These are phyloP conservation scores for Selaginella tamariscina DNA, from an alignment of 75 land plant genomes.

Conservation along the genomic window DNA sequence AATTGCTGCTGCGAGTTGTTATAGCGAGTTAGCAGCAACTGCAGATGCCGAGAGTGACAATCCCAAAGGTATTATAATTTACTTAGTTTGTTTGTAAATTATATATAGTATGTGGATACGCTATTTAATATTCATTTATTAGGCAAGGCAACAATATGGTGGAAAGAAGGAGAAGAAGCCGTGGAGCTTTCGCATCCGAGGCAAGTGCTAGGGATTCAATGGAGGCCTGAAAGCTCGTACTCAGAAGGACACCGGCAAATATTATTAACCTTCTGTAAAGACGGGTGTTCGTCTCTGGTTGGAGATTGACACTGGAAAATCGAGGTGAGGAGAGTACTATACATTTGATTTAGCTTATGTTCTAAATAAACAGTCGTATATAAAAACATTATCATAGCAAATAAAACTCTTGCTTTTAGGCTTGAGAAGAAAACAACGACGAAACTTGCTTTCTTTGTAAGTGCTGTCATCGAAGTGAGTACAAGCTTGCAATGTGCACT, in stretches of 20 bases:
- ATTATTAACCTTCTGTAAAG: constrained; percentile 70
- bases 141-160: constrained; percentile 43
- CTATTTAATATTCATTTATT: background rate
- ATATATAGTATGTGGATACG: background rate
- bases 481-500: constrained; percentile 44
- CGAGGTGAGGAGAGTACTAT: background rate
- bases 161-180: constrained; percentile 39
- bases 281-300: constrained; percentile 91
- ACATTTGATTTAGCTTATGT: constrained; percentile 16
- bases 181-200: constrained; percentile 56
- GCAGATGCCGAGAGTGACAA: constrained; percentile 22
- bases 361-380: constrained; percentile 16
- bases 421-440: constrained; percentile 21
- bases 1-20: constrained; percentile 58
- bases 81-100: background rate
- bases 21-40: constrained; percentile 55
- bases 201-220: constrained; percentile 58
- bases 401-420: constrained; percentile 19
- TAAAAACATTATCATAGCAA: too few species aligned
- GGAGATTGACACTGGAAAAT: constrained; percentile 43
- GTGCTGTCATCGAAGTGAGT: constrained; percentile 70
- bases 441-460: constrained; percentile 50
- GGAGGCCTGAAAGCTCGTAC: constrained; percentile 51
- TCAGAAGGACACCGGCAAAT: constrained; percentile 23
- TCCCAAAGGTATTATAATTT: background rate